A percentile compares a stretch with the other conserved stretches of the same genome.
These are phyloP conservation scores for Solanum tarijense DNA, from an alignment of 257 asterid species.

Conservation along the genomic window DNA sequence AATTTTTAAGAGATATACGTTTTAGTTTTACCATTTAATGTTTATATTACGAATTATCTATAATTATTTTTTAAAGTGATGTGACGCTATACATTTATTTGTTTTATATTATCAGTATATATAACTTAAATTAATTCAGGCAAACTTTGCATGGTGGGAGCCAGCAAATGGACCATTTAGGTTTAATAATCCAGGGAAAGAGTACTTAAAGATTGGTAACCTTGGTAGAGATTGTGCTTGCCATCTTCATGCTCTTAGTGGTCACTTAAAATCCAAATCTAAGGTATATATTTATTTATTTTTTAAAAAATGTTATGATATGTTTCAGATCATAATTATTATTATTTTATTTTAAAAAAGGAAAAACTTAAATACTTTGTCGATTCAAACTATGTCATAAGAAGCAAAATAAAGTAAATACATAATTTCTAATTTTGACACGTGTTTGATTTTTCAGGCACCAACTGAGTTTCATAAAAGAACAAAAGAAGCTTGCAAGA, in stretches of 20 bases:
- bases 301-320: neutral
- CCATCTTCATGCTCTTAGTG: slow-evolving; percentile 40
- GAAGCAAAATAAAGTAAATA: neutral
- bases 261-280: slow-evolving; percentile 13
- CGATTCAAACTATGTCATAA: neutral
- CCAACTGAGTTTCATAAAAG: slow-evolving; percentile 6
- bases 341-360: neutral
- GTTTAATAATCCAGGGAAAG: slow-evolving; percentile 60
- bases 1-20: neutral
- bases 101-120: neutral
- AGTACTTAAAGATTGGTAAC: slow-evolving; percentile 48
- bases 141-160: slow-evolving; percentile 84
- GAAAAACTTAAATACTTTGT: neutral
- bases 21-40: neutral
- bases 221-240: slow-evolving; percentile 55
- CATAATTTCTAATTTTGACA: neutral
- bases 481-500: slow-evolving; percentile 28
- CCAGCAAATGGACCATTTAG: slow-evolving; percentile 50
- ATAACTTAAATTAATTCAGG: slow-evolving; percentile 21
- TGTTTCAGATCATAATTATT: neutral
- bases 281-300: slow-evolving; percentile 2
- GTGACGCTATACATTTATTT: neutral
- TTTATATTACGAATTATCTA: neutral
- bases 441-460: neutral
- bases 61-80: neutral